Percentiles rank a stretch among this genome's conserved stretches.
These are phyloP conservation scores for Beauveria sp. DNA, from an alignment of 2,329 filamentous ascomycete genomes.

Conservation along the genomic window DNA sequence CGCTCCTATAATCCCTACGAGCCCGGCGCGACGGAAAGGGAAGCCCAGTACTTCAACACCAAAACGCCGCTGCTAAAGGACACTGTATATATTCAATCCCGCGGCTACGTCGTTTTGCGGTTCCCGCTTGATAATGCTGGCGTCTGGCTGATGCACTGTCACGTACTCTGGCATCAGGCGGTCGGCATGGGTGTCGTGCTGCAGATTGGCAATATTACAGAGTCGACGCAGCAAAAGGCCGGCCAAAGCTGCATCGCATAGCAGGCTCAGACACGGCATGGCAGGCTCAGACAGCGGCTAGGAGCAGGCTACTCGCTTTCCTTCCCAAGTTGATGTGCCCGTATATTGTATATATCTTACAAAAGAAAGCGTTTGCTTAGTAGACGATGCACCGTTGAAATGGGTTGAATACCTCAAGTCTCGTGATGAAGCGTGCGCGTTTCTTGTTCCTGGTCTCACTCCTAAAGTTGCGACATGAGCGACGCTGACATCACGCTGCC, in stretches of 20 bases:
- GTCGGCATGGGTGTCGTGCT: conserved; percentile 34
- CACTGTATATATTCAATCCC: conserved; percentile 25
- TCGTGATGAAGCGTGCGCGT: too few species aligned
- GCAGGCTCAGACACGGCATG: not conserved
- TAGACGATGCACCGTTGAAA: too few species aligned
- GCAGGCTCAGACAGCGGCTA: too few species aligned
- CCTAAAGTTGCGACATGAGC: too few species aligned
- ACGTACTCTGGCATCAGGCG: conserved; percentile 29
- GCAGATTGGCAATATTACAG: conserved; percentile 11
- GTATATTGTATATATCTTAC: too few species aligned
- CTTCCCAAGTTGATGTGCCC: not conserved
- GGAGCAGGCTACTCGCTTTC: too few species aligned
- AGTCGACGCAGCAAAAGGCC: not conserved
- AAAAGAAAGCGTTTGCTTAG: too few species aligned
- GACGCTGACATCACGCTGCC: too few species aligned
- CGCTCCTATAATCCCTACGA: conserved; percentile 11
- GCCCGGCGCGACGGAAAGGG: not conserved
- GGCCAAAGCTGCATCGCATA: not conserved
- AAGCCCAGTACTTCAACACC: not conserved
- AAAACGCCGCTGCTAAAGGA: conserved; percentile 26
- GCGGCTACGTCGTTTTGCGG: conserved; percentile 28
- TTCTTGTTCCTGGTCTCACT: too few species aligned
- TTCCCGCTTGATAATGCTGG: conserved; percentile 28
- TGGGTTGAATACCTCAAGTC: too few species aligned
- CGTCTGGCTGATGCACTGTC: conserved; percentile 31